Evolutionary conservation across 345 rosid species (phyloP).

Genomic region (Arabis alpina): DNA sequence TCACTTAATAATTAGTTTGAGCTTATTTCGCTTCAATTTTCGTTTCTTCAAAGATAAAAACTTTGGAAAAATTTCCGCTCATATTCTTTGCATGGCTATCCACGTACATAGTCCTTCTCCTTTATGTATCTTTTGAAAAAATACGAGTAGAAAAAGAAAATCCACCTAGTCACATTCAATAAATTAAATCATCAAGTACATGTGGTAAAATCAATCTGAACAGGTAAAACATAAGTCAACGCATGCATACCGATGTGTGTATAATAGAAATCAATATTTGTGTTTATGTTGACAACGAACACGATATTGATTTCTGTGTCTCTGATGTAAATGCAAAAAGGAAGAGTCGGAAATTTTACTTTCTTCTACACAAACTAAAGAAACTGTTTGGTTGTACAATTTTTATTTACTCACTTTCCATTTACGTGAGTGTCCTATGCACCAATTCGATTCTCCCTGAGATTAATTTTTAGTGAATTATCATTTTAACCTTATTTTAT

Average conservation of each 20-base stretch:
- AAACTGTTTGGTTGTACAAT: slow-evolving; percentile 14
- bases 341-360: slow-evolving; percentile 16
- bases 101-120: background rate
- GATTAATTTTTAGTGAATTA: slow-evolving; percentile 21
- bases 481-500: slow-evolving; percentile 31
- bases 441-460: slow-evolving; percentile 32
- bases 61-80: background rate
- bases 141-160: background rate
- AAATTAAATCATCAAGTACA: slow-evolving; percentile 21
- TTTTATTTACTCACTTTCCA: slow-evolving; percentile 35
- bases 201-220: slow-evolving; percentile 20
- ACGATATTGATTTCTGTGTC: slow-evolving; percentile 3
- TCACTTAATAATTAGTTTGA: too few relatives aligned
- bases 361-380: background rate
- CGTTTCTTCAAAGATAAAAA: too few relatives aligned
- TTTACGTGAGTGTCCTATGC: slow-evolving; percentile 40
- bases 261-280: slow-evolving; percentile 1
- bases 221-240: slow-evolving; percentile 25
- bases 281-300: too few relatives aligned
- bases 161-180: slow-evolving; percentile 11
- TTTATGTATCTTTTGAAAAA: background rate
- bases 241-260: slow-evolving; percentile 21
- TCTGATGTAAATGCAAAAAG: slow-evolving; percentile 16
- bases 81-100: background rate
- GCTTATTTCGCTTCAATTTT: background rate